Base-by-base conservation (phyloP, 2,329 filamentous ascomycete genomes). In the Diaporthe aspalathi region DNA sequence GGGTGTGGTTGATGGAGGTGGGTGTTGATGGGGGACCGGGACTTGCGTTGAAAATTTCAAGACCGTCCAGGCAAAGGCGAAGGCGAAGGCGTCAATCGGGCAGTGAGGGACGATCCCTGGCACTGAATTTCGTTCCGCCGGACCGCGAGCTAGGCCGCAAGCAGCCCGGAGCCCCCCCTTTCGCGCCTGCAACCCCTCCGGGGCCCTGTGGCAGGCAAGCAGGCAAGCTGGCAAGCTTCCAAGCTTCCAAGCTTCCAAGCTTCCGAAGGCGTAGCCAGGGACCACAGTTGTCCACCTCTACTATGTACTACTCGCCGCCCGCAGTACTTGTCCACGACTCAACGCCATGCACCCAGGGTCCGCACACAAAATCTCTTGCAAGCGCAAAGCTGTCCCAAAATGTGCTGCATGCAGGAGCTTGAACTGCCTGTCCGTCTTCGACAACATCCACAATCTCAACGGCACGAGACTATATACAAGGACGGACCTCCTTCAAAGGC, bases 71-170 rank as follows among this genome's bases (percentile, higher is more conserved):
- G 38, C 29, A 29, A 65, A 65, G 60, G 60, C 45, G 57, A 50
- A 35, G 43, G 38, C 29, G 45, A 65, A 65, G 60, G 60, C 45
- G 57, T 14, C 57, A 62, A 50, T 65, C 60, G n/a, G n/a, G n/a
- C 60, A 50, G 29, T 65, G 60, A 63, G 20, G 35, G 43, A 38
- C 60, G 14, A 65, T 65, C 60, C 60, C 60, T 65, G 60, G 45
- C 45, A 50, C 60, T 65, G 60, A 65, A 65, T 65, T 65, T 65
- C 60, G 60, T 65, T 65, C 60, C 60, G 60, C 60, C 60, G 60
- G 45, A 65, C 60, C 60, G 60, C 43, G 45, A 50, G 57, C 60
- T 65, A 65, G 45, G 45, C 60, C 60, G 12, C 60, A 65, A 65
- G 45, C 32, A 27, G 60, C 29, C 27, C 43, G 22, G 3, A 24